phyloP scores from a whole-genome alignment of 148 eudicot species.

The Mesembryanthemum crystallinum region DNA sequence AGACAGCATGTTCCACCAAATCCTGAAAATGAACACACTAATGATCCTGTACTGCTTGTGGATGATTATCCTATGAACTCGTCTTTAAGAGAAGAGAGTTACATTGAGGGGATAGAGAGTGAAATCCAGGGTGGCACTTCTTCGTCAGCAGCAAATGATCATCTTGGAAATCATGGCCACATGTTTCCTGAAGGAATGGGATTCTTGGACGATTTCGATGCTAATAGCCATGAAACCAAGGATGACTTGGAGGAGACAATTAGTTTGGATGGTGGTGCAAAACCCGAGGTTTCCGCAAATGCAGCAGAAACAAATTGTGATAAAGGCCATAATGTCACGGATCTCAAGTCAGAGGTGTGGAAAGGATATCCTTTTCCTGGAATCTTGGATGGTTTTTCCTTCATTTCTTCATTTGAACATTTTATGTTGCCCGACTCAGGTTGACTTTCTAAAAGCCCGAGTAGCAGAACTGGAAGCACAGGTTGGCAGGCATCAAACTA shows the following conservation, averaged over 20 bases:
- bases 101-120: constrained; percentile 19
- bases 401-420: not conserved
- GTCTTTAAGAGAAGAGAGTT: constrained; percentile 33
- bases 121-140: constrained; percentile 27
- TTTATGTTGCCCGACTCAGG: constrained; percentile 36
- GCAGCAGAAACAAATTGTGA: constrained; percentile 27
- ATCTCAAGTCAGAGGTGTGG: constrained; percentile 66
- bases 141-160: constrained; percentile 31
- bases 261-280: constrained; percentile 8
- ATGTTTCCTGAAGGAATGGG: constrained; percentile 23
- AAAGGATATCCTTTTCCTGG: constrained; percentile 7
- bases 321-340: constrained; percentile 37
- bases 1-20: constrained; percentile 17
- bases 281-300: constrained; percentile 24
- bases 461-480: constrained; percentile 56
- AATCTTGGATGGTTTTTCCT: constrained; percentile 10
- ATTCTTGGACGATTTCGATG: constrained; percentile 25
- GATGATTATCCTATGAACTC: constrained; percentile 29
- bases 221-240: constrained; percentile 25
- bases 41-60: constrained; percentile 27
- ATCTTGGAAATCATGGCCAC: constrained; percentile 27
- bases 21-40: constrained; percentile 29
- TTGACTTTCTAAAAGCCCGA: constrained; percentile 53
- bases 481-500: constrained; percentile 36
- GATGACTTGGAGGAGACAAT: constrained; percentile 17